These are phyloP conservation scores for Venturia nashicola DNA, from an alignment of 2,329 filamentous ascomycete genomes.

Conservation along the genomic window DNA sequence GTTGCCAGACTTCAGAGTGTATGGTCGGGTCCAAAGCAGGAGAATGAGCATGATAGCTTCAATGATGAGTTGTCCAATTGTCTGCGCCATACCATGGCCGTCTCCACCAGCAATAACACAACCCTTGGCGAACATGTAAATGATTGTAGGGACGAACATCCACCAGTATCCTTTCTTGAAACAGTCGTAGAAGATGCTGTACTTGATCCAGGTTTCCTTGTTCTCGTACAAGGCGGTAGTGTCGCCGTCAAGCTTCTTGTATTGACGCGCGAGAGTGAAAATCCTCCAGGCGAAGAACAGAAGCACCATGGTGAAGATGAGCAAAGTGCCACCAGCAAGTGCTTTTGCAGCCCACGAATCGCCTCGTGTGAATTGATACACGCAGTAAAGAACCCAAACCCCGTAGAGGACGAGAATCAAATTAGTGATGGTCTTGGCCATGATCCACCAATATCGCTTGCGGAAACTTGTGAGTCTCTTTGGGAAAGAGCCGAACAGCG, in stretches of 20 bases:
- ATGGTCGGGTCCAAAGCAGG: slow-evolving; percentile 76
- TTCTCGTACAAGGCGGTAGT: slow-evolving; percentile 66
- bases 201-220: slow-evolving; percentile 85
- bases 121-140: slow-evolving; percentile 86
- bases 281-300: slow-evolving; percentile 77
- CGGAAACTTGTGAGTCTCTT: slow-evolving; percentile 71
- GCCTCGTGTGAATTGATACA: slow-evolving; percentile 87
- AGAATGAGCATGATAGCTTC: slow-evolving; percentile 69
- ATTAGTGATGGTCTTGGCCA: slow-evolving; percentile 79
- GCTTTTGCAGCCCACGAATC: slow-evolving; percentile 89
- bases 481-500: slow-evolving; percentile 79
- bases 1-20: slow-evolving; percentile 74
- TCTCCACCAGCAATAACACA: slow-evolving; percentile 74
- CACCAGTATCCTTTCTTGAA: slow-evolving; percentile 96
- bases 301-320: slow-evolving; percentile 69
- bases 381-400: slow-evolving; percentile 88
- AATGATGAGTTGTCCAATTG: slow-evolving; percentile 65
- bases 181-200: slow-evolving; percentile 92
- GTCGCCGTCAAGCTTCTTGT: slow-evolving; percentile 67
- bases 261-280: slow-evolving; percentile 58
- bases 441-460: slow-evolving; percentile 89
- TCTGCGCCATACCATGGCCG: slow-evolving; percentile 74
- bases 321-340: slow-evolving; percentile 71
- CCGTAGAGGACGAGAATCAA: slow-evolving; percentile 87
- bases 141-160: slow-evolving; percentile 79